These are phyloP conservation scores for Zalaria sp. DNA, from an alignment of 2,329 filamentous ascomycete genomes.

Conservation along the genomic window DNA sequence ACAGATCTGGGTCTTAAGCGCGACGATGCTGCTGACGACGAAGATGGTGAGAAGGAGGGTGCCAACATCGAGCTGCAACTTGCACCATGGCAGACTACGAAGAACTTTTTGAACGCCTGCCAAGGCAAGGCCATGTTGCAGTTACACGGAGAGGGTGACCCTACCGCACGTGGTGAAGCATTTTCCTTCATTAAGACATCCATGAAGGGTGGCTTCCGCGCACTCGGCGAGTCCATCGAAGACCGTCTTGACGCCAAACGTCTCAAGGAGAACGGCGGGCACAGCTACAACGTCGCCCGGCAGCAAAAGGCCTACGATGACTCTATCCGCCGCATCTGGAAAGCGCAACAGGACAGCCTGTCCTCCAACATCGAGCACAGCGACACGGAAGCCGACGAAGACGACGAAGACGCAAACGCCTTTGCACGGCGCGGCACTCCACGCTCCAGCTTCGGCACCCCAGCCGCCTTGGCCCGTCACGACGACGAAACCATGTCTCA, in stretches of 20 bases:
- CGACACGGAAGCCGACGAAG: conserved; percentile 54
- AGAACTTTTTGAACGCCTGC: conserved; percentile 89
- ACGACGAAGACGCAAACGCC: conserved; percentile 33
- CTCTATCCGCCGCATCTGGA: conserved; percentile 85
- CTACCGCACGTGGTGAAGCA: conserved; percentile 80
- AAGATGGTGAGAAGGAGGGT: conserved; percentile 49
- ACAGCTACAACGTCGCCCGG: conserved; percentile 93
- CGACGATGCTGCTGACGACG: conserved; percentile 48
- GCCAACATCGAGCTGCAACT: conserved; percentile 77
- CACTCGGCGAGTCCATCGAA: conserved; percentile 75
- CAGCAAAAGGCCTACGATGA: conserved; percentile 88
- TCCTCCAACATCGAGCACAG: conserved; percentile 61
- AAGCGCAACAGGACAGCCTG: conserved; percentile 67
- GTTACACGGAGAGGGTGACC: conserved; percentile 86
- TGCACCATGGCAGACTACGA: conserved; percentile 91
- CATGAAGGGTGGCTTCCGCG: conserved; percentile 96
- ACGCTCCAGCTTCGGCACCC: conserved; percentile 51
- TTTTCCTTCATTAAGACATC: conserved; percentile 97
- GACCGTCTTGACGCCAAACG: conserved; percentile 72
- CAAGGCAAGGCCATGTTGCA: conserved; percentile 94
- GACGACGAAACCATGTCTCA: conserved; percentile 64
- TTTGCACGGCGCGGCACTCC: conserved; percentile 40
- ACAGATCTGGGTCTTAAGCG: conserved; percentile 77
- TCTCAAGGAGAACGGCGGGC: conserved; percentile 58
- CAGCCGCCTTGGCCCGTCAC: conserved; percentile 33